Conservation (phyloP, 176 grass and related monocot species). For the Aechmea fasciata region DNA sequence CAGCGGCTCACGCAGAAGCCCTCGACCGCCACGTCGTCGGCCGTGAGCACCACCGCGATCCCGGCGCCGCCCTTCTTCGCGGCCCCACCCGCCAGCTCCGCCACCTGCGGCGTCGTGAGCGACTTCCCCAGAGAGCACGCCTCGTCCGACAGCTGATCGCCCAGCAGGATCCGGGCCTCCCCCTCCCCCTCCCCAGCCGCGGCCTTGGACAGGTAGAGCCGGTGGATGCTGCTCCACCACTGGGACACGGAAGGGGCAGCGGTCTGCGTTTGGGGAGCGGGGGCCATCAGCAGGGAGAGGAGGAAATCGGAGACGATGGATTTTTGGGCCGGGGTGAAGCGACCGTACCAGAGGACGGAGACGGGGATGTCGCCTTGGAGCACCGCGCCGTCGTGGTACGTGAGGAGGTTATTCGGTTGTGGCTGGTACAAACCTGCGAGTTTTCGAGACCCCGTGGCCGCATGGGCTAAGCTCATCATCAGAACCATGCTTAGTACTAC, state of each 20-base stretch:
- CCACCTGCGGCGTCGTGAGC: conserved; percentile 39
- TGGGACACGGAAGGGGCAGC: conserved; percentile 37
- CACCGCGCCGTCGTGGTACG: conserved; percentile 56
- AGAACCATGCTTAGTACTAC: conserved; percentile 16
- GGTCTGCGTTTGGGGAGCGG: neutral
- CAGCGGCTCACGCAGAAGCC: conserved; percentile 57
- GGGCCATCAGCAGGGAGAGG: conserved; percentile 42
- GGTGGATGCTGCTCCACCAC: conserved; percentile 72
- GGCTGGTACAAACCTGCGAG: conserved; percentile 11
- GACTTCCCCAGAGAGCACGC: conserved; percentile 47
- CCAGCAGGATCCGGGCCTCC: conserved; percentile 29
- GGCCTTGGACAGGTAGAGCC: conserved; percentile 50
- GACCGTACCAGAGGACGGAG: conserved; percentile 62
- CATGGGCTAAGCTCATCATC: neutral
- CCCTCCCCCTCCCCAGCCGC: neutral
- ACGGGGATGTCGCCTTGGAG: conserved; percentile 48
- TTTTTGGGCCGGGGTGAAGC: conserved; percentile 45
- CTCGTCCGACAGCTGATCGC: conserved; percentile 34
- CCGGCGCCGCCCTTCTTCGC: conserved; percentile 24
- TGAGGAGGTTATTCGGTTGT: conserved; percentile 34
- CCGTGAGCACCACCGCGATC: conserved; percentile 49
- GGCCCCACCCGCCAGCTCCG: conserved; percentile 28
- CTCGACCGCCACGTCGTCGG: conserved; percentile 49
- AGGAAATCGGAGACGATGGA: conserved; percentile 65
- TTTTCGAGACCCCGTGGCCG: conserved; percentile 10